These are phyloP conservation scores for Cenchrus fungigraminus DNA, from an alignment of 176 grass and related monocot genomes.

Conservation along the genomic window DNA sequence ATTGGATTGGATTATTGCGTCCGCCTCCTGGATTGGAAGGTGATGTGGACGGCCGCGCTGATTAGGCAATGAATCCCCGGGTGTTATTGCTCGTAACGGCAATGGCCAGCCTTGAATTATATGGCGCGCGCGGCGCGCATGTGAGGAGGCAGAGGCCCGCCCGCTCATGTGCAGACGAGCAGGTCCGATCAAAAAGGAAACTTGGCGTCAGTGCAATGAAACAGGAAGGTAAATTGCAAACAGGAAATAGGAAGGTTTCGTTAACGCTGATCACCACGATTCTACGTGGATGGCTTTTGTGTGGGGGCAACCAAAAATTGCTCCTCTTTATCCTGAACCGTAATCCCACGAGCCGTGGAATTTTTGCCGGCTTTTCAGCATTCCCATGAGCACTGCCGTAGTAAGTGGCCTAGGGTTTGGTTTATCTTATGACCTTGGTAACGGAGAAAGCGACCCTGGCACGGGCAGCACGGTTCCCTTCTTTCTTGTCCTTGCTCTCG, in stretches of 20 bases:
- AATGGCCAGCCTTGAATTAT: constrained; percentile 20
- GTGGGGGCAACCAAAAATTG: no score
- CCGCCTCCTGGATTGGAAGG: not conserved
- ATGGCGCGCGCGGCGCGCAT: not conserved
- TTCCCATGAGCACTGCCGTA: constrained; percentile 15
- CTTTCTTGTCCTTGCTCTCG: constrained; percentile 10
- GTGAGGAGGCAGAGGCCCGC: not conserved
- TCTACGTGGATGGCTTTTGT: no score
- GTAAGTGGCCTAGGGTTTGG: no score
- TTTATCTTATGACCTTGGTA: not conserved
- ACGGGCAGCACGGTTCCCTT: constrained; percentile 16
- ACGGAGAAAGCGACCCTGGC: constrained; percentile 25
- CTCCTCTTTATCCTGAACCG: not conserved
- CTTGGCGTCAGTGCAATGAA: not conserved
- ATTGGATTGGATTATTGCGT: not conserved
- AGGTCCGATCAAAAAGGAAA: not conserved
- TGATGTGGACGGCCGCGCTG: not conserved
- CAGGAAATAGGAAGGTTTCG: not conserved
- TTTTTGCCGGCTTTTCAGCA: constrained; percentile 29
- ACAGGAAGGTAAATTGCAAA: not conserved
- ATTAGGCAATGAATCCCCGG: constrained; percentile 19
- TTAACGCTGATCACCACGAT: no score
- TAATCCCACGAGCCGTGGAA: constrained; percentile 5
- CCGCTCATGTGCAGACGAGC: not conserved
- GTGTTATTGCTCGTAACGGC: constrained; percentile 6